Percentiles rank a stretch among this genome's conserved stretches.
Evolutionary conservation across 148 eudicot species (phyloP).

Genomic region (Vaccinium corymbosum): DNA sequence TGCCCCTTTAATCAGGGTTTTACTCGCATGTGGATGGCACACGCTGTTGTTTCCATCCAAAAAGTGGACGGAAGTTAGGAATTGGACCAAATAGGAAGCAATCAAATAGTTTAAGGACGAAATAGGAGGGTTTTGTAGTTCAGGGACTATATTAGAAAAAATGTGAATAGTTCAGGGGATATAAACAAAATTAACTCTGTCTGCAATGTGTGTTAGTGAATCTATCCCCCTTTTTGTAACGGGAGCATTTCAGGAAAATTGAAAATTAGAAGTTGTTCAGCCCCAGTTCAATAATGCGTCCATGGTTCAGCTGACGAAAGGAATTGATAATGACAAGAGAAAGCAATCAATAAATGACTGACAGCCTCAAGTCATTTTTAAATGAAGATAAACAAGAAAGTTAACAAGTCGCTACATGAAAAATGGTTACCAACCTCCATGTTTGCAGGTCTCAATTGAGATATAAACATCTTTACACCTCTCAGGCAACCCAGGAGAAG

Average conservation of each 20-base stretch:
- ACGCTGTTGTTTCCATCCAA: too few species aligned
- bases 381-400: background rate
- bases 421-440: conserved; percentile 1
- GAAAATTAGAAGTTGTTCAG: background rate
- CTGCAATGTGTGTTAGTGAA: background rate
- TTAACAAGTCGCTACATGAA: background rate
- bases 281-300: background rate
- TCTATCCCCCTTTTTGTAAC: background rate
- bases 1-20: too few species aligned
- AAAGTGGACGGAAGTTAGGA: too few species aligned
- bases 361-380: background rate
- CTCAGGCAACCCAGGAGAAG: background rate
- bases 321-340: background rate
- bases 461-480: conserved; percentile 3
- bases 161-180: too few species aligned
- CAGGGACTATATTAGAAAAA: too few species aligned
- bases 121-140: too few species aligned
- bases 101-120: too few species aligned
- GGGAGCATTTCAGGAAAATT: background rate
- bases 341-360: background rate
- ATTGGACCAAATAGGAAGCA: too few species aligned
- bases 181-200: too few species aligned
- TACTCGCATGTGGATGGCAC: too few species aligned
- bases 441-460: conserved; percentile 3
- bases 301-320: background rate